Evolutionary conservation across 257 asterid genomes (phyloP).

Genomic region (Jacaranda mimosifolia): DNA sequence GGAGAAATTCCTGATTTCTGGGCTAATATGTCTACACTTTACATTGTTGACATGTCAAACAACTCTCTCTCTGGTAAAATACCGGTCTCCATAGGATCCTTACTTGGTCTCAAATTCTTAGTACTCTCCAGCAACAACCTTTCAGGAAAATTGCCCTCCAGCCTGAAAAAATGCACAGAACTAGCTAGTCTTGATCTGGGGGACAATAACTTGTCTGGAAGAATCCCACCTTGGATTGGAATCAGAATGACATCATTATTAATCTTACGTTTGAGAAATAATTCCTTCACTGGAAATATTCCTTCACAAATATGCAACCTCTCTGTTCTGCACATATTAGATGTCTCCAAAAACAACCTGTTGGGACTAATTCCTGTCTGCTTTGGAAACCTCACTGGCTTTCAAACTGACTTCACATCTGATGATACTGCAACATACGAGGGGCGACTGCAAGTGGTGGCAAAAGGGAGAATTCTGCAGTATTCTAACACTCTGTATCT

Average conservation of each 20-base stretch:
- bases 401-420: conserved; percentile 34
- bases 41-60: conserved; percentile 45
- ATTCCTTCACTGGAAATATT: conserved; percentile 37
- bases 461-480: conserved; percentile 41
- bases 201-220: conserved; percentile 48
- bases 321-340: conserved; percentile 44
- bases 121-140: conserved; percentile 44
- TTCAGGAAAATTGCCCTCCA: conserved; percentile 41
- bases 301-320: conserved; percentile 44
- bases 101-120: conserved; percentile 31
- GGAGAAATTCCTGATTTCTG: conserved; percentile 46
- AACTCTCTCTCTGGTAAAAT: conserved; percentile 38
- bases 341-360: conserved; percentile 38
- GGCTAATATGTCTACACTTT: conserved; percentile 33
- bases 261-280: conserved; percentile 45
- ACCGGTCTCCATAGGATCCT: conserved; percentile 46
- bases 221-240: conserved; percentile 54
- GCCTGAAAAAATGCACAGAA: conserved; percentile 44
- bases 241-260: conserved; percentile 25
- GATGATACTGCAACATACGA: background rate
- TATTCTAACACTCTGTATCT: conserved; percentile 41
- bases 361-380: conserved; percentile 44
- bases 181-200: conserved; percentile 45
- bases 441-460: conserved; percentile 38
- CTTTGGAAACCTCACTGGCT: conserved; percentile 43